These are phyloP conservation scores for Syncephalastrum sp. DNA, from an alignment of 371 early-diverging fungal genomes.

Conservation along the genomic window DNA sequence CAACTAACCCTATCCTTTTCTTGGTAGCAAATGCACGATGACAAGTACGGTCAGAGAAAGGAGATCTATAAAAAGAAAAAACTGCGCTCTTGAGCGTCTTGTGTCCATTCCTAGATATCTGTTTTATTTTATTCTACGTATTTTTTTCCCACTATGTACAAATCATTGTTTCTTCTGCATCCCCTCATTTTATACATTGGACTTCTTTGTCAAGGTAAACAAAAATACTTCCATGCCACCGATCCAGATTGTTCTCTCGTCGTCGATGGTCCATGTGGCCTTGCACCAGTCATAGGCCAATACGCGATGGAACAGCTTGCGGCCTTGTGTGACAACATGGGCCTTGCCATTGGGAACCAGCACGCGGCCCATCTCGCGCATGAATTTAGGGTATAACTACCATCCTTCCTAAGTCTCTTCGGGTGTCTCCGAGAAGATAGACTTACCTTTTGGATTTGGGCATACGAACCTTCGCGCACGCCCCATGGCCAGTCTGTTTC, in stretches of 20 bases:
- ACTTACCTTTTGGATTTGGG: constrained; percentile 35
- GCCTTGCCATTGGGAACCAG: constrained; percentile 32
- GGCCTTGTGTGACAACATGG: constrained; percentile 47
- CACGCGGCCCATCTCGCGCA: constrained; percentile 33
- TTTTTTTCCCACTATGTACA: too few relatives aligned
- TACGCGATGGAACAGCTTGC: constrained; percentile 37
- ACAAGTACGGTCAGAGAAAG: constrained; percentile 70
- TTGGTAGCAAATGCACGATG: constrained; percentile 65
- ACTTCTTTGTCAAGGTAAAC: constrained; percentile 29
- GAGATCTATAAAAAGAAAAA: constrained; percentile 63
- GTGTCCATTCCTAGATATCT: too few relatives aligned
- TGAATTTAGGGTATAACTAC: constrained; percentile 46
- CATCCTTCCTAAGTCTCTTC: not conserved
- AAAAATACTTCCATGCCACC: constrained; percentile 41
- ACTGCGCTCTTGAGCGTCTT: not conserved
- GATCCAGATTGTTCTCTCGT: constrained; percentile 29
- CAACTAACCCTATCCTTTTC: too few relatives aligned
- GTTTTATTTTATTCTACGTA: too few relatives aligned
- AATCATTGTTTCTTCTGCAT: constrained; percentile 7
- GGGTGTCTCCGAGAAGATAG: not conserved
- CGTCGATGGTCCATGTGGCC: constrained; percentile 28
- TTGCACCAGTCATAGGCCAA: constrained; percentile 37
- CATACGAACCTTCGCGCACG: constrained; percentile 34
- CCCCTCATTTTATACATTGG: too few relatives aligned
- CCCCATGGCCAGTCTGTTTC: constrained; percentile 54